These are phyloP conservation scores for Amanita polypyramis DNA, from an alignment of 768 basidiomycete genomes.

Conservation along the genomic window DNA sequence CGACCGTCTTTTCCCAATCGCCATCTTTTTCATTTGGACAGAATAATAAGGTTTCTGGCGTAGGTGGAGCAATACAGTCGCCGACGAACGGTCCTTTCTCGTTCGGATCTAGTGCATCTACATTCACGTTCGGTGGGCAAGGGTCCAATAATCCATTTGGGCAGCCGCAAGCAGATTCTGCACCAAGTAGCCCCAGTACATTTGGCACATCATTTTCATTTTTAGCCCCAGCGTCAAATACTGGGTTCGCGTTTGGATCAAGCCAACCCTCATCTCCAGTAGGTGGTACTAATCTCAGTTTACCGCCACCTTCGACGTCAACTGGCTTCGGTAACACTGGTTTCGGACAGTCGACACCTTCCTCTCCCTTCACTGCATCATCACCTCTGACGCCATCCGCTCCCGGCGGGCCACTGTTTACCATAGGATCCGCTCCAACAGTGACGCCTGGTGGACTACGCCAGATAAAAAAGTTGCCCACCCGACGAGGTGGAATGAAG, in stretches of 20 bases:
- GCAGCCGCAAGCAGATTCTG: conserved; percentile 23
- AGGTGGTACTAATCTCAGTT: conserved; percentile 21
- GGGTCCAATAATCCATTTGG: conserved; percentile 4
- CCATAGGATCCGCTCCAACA: conserved; percentile 47
- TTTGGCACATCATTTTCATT: conserved; percentile 40
- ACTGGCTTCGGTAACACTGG: conserved; percentile 29
- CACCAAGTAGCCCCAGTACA: conserved; percentile 28
- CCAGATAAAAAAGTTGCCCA: conserved; percentile 48
- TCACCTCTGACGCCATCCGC: conserved; percentile 25
- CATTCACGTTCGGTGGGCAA: conserved; percentile 32
- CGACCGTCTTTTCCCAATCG: conserved; percentile 38
- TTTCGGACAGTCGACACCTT: conserved; percentile 28
- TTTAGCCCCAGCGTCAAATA: conserved; percentile 23
- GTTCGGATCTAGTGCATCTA: conserved; percentile 10
- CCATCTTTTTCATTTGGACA: conserved; percentile 1
- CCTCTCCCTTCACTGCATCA: conserved; percentile 36
- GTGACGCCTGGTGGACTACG: conserved; percentile 24
- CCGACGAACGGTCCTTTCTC: conserved; percentile 7
- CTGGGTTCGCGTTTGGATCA: conserved; percentile 41
- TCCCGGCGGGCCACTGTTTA: conserved; percentile 37
- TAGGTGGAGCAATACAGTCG: conserved; percentile 14
- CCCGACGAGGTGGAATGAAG: conserved; percentile 29
- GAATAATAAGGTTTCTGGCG: conserved; percentile 12
- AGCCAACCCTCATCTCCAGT: conserved; percentile 55
- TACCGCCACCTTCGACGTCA: conserved; percentile 27